Evolutionary conservation across 768 basidiomycete species (phyloP).

Genomic region (Krasilnikovozyma curviuscula): DNA sequence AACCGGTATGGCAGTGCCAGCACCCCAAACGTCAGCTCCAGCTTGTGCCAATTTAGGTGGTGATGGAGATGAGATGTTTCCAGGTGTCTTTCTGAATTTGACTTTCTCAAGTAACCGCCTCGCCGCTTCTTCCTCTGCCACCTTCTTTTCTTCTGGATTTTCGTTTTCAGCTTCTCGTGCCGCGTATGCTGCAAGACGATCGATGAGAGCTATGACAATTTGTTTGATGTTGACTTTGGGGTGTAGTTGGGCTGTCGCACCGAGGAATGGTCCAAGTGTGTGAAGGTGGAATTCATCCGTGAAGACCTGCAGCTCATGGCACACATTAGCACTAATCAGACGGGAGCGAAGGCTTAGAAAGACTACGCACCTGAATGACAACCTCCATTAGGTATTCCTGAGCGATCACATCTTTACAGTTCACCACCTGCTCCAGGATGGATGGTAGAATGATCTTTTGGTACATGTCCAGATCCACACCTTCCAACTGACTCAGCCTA

Average conservation of each 20-base stretch:
- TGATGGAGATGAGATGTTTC: slow-evolving; percentile 20
- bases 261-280: slow-evolving; percentile 85
- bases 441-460: slow-evolving; percentile 67
- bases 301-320: slow-evolving; percentile 48
- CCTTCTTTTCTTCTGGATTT: slow-evolving; percentile 80
- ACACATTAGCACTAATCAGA: background rate
- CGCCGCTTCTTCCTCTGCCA: slow-evolving; percentile 82
- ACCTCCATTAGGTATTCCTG: slow-evolving; percentile 99
- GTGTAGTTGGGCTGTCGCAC: slow-evolving; percentile 86
- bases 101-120: slow-evolving; percentile 72
- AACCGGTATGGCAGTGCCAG: slow-evolving; percentile 15
- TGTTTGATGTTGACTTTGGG: slow-evolving; percentile 97
- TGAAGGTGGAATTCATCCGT: slow-evolving; percentile 97
- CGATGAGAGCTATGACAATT: slow-evolving; percentile 93
- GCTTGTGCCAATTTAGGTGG: too few relatives aligned
- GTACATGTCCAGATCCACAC: slow-evolving; percentile 88
- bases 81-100: slow-evolving; percentile 46
- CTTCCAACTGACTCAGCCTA: slow-evolving; percentile 81
- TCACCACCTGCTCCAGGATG: slow-evolving; percentile 89
- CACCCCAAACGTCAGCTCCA: slow-evolving; percentile 1
- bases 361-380: slow-evolving; percentile 64
- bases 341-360: background rate
- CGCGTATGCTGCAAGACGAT: slow-evolving; percentile 84
- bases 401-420: slow-evolving; percentile 94
- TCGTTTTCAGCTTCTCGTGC: slow-evolving; percentile 94